A percentile compares a stretch with the other conserved stretches of the same genome.
Evolutionary conservation across 495 filamentous ascomycete genomes (phyloP).

Genomic region (Penicillium arizonense): DNA sequence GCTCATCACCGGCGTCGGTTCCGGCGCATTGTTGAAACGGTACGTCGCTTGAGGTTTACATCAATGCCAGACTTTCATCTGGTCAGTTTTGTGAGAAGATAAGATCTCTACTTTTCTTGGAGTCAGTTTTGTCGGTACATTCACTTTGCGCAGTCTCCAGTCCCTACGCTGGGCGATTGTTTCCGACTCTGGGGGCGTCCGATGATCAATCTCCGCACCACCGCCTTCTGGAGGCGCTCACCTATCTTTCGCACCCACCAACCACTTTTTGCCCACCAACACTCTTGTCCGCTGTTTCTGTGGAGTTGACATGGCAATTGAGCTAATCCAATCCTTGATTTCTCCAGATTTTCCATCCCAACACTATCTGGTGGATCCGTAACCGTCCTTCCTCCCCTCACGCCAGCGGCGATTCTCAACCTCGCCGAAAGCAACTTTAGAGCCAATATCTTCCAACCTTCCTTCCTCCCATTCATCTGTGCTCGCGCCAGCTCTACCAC

Average conservation of each 20-base stretch:
- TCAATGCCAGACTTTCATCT: conserved; percentile 6
- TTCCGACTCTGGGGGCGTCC: conserved; percentile 34
- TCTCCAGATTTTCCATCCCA: conserved; percentile 14
- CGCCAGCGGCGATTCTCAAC: conserved; percentile 15
- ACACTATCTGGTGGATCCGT: conserved; percentile 12
- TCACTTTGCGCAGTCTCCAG: conserved; percentile 24
- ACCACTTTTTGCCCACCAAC: conserved; percentile 14
- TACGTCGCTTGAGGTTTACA: conserved; percentile 34
- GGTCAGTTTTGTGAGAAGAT: not conserved
- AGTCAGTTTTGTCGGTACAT: conserved; percentile 1
- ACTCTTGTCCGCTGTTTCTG: not conserved
- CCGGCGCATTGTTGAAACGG: conserved; percentile 47
- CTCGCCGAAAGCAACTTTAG: conserved; percentile 13
- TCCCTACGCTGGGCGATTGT: conserved; percentile 18
- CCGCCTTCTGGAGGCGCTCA: conserved; percentile 41
- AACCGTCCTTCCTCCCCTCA: conserved; percentile 22
- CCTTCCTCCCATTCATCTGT: not conserved
- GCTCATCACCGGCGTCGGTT: conserved; percentile 31
- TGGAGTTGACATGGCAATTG: conserved; percentile 25
- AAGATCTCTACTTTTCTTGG: not conserved
- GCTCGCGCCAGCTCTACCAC: not conserved
- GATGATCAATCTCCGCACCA: conserved; percentile 48
- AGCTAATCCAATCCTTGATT: conserved; percentile 21
- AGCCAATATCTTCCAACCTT: conserved; percentile 2
- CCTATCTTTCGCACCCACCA: conserved; percentile 24